Conservation (phyloP, 225 moss, liverwort and hornwort species). For the Sphagnum contortum region DNA sequence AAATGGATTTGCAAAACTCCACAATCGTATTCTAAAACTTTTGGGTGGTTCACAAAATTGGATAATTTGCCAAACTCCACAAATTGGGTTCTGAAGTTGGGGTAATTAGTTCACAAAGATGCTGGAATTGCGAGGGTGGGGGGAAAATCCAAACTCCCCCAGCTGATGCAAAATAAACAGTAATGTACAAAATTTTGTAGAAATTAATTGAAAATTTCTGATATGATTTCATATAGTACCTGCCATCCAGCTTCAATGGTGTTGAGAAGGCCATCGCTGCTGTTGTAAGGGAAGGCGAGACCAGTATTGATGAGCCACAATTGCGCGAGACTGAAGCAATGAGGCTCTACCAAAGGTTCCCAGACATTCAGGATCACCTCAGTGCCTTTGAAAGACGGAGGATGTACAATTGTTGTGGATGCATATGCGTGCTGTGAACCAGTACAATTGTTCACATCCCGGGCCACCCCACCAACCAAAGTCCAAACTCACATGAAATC, state of each 20-base stretch:
- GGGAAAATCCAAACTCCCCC: no score
- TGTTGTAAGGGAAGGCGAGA: conserved; percentile 22
- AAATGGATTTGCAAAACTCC: no score
- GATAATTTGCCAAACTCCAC: no score
- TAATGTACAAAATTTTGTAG: neutral
- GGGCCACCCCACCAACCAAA: neutral
- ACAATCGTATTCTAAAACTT: no score
- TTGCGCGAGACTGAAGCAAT: conserved; percentile 46
- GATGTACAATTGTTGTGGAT: conserved; percentile 31
- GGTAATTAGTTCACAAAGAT: neutral
- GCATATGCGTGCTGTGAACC: conserved; percentile 30
- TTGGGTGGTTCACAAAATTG: no score
- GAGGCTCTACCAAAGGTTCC: conserved; percentile 45
- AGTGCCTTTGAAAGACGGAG: conserved; percentile 41
- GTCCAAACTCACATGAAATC: neutral
- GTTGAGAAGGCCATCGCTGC: conserved; percentile 25
- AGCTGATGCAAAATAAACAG: no score
- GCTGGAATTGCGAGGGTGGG: neutral
- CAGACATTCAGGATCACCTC: conserved; percentile 46
- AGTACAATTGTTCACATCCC: no score
- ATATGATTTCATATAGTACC: neutral
- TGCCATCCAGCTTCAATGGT: conserved; percentile 55
- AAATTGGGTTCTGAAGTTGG: neutral
- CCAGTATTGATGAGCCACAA: conserved; percentile 50
- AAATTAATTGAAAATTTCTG: neutral